Percentiles rank a stretch among this genome's conserved stretches.
Conservation (phyloP, 2,329 filamentous ascomycete species). For the Trichoderma sp. region DNA sequence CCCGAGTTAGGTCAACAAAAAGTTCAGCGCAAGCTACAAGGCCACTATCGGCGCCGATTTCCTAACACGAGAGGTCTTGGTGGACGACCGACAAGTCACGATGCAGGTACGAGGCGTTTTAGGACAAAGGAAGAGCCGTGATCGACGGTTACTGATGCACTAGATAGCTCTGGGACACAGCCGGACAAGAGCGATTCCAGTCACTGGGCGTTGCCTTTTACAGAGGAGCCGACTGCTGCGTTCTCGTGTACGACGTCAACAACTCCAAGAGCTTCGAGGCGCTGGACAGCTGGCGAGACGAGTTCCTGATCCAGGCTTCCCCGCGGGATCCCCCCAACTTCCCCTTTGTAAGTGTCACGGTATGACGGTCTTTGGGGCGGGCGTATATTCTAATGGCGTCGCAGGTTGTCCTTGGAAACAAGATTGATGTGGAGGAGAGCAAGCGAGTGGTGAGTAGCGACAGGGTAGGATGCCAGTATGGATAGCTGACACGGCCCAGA, state of each 20-base stretch:
- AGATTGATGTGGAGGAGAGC: conserved; percentile 97
- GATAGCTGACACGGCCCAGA: conserved; percentile 50
- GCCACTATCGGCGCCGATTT: conserved; percentile 99
- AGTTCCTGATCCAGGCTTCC: conserved; percentile 96
- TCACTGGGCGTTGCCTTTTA: conserved; percentile 97
- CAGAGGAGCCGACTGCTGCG: conserved; percentile 94
- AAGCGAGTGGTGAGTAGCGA: conserved; percentile 74
- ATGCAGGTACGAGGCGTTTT: conserved; percentile 73
- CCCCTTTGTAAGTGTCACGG: conserved; percentile 69
- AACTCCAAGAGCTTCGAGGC: conserved; percentile 99
- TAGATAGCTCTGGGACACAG: conserved; percentile 89
- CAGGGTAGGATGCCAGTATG: not conserved
- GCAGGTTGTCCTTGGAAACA: conserved; percentile 94
- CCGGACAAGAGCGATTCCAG: conserved; percentile 96
- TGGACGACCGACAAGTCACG: conserved; percentile 95
- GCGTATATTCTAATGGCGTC: conserved; percentile 28
- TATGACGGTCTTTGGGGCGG: too few relatives aligned
- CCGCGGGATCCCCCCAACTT: conserved; percentile 96
- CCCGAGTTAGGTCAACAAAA: conserved; percentile 87
- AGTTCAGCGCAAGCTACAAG: conserved; percentile 99
- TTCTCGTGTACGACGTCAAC: conserved; percentile 97
- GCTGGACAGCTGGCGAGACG: conserved; percentile 96
- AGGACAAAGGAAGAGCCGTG: conserved; percentile 19
- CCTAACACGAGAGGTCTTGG: conserved; percentile 94
- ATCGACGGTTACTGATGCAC: conserved; percentile 1